Percentiles rank a stretch among this genome's conserved stretches.
phyloP scores from a whole-genome alignment of 768 basidiomycete genomes.

The Hygrophorus russula region DNA sequence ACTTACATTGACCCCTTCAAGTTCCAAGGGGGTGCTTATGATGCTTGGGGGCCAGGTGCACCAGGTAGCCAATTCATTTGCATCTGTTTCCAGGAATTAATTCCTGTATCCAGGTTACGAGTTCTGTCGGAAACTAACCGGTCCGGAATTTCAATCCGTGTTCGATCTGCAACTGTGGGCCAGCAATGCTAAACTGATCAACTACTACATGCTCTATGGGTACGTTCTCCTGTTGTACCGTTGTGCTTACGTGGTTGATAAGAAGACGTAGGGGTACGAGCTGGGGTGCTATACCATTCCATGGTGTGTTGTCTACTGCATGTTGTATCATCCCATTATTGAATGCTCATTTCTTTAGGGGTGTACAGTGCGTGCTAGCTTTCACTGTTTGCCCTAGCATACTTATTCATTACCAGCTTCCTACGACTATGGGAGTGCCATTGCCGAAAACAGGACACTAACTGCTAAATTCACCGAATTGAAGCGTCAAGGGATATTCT shows the following conservation, averaged over 20 bases:
- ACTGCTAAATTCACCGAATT: constrained; percentile 65
- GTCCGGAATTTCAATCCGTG: constrained; percentile 65
- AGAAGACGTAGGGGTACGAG: constrained; percentile 54
- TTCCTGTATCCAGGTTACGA: constrained; percentile 37
- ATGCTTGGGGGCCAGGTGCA: constrained; percentile 70
- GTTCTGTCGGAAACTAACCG: constrained; percentile 55
- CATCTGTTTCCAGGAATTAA: not conserved
- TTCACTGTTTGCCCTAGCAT: not conserved
- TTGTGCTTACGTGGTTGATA: not conserved
- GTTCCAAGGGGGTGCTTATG: constrained; percentile 70
- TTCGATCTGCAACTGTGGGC: constrained; percentile 76
- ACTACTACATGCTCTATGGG: constrained; percentile 83
- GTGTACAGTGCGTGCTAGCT: constrained; percentile 34
- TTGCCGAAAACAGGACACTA: constrained; percentile 57
- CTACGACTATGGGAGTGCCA: constrained; percentile 73
- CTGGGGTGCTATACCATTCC: constrained; percentile 76
- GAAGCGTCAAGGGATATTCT: constrained; percentile 67
- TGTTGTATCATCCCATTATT: too few species aligned
- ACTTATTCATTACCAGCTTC: constrained; percentile 23
- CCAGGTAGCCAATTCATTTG: constrained; percentile 31
- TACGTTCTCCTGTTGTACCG: constrained; percentile 15
- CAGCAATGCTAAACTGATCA: constrained; percentile 70
- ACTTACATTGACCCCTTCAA: constrained; percentile 16
- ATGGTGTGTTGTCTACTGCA: constrained; percentile 20
- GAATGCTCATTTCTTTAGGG: too few species aligned